Evolutionary conservation across 768 basidiomycete genomes (phyloP), one percentile per base, ranked within the genome.

Genomic region (Pulveroboletus sp.): DNA sequence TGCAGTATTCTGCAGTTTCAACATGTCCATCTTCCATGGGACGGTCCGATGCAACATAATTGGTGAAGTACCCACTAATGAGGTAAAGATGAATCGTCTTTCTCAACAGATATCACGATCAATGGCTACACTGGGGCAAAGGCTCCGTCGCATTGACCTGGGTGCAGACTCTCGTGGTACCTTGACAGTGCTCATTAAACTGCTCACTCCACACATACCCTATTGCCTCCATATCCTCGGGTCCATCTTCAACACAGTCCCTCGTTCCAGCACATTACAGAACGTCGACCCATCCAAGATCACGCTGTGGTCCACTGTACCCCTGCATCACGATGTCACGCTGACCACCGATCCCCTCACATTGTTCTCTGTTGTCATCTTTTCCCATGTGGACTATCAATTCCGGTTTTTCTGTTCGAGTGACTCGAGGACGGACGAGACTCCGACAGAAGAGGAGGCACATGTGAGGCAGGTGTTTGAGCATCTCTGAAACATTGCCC

Each of bases 281-380:
- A 39, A 39, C n/a, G 17, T 54, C 3, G 49, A 65, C 28, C 31
- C 53, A 43, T 52, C 63, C 42, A 49, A 56, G 40, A 24, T 54
- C 32, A 48, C 28, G 0, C 48, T 59, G 33, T 60, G 63, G 62
- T 61, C 62, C 3, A 58, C 62, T 24, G 30, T 44, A 40, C 59
- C 50, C 21, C 28, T 55, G 12, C 27, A 15, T 42, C n/a, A 28
- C 1, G 26, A 40, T 28, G n/a, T 38, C 33, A 41, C 31, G 31
- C 31, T 39, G 3, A 37, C 26, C 39, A 36, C 40, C 14, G 8
- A 44, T 15, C 21, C 15, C n/a, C 41, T 53, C 5, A 24, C 10
- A 21, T 39, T 57, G 27, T 64, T 59, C 49, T 66, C 66, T 8
- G 41, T 63, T 18, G 21, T 54, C 18, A 12, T 27, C n/a, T 57